Conservation (phyloP, 345 rosid genomes). For the Dovyalis caffra region DNA sequence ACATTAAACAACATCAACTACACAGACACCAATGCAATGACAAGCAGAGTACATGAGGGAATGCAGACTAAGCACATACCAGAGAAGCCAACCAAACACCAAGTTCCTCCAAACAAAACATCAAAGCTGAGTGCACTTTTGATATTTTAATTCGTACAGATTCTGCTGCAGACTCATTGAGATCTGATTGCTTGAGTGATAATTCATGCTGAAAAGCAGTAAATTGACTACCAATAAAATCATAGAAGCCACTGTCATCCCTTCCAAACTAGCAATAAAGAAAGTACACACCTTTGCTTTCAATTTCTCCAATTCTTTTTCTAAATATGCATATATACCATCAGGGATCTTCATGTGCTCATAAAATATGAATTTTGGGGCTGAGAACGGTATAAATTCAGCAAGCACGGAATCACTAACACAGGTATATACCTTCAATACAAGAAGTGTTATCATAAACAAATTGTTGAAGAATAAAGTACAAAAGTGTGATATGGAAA, state of each 20-base stretch:
- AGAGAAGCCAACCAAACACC: conserved; percentile 77
- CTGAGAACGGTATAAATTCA: conserved; percentile 56
- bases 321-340: conserved; percentile 19
- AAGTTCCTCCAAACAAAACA: conserved; percentile 64
- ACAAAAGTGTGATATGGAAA: neutral
- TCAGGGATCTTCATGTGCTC: conserved; percentile 31
- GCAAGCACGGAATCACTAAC: conserved; percentile 57
- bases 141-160: conserved; percentile 43
- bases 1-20: conserved; percentile 1
- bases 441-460: conserved; percentile 5
- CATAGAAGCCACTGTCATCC: neutral
- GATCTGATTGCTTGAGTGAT: conserved; percentile 39
- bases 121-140: conserved; percentile 39
- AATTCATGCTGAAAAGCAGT: conserved; percentile 50
- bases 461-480: neutral
- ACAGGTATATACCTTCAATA: conserved; percentile 72
- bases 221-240: conserved; percentile 10
- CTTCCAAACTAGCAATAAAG: neutral
- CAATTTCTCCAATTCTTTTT: conserved; percentile 29
- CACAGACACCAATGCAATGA: neutral
- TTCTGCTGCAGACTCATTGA: conserved; percentile 24
- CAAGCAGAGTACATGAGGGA: neutral
- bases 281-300: conserved; percentile 45
- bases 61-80: conserved; percentile 41
- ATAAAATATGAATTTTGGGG: conserved; percentile 54